Base-by-base conservation (phyloP, 805 yeast species). In the Wickerhamiella azyma region DNA sequence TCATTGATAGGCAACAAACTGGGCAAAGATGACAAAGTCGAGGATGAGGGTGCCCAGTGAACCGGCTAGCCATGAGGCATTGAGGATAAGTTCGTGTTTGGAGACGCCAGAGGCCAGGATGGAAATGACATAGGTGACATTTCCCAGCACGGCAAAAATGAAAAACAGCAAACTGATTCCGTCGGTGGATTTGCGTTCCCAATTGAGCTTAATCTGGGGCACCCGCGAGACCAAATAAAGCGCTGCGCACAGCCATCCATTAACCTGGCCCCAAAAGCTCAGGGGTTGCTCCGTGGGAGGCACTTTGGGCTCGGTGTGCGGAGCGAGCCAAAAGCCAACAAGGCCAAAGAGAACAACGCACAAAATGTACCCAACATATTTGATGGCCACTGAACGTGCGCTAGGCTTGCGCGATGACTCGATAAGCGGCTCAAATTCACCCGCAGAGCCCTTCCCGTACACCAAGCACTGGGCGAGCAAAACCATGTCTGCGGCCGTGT, bases 81-180 rank as follows among this genome's bases (percentile, higher is more conserved):
- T 94, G 42, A 92, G 79, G 52, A 82, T 59, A 28, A 89, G 59
- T 54, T 85, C 89, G 50, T 76, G 70, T 56, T 70, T 68, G 45
- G 85, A 79, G 41, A 79, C 67, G 52, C 85, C 84, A 5, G 62
- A 60, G 39, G 82, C 75, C 42, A 89, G 66, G 45, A 89, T 89
- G 9, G 94, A 81, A 11, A 84, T 72, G 36, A 92, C 95, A 56
- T 86, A 92, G 0, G 96, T 85, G 58, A 84, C 68, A 61, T 89
- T 92, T 40, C 98, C 98, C 47, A 89, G 67, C 61, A 96, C 86
- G 17, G 98, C 97, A 70, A 92, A 89, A 18, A 92, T 66, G 65
- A 89, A 89, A 64, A 92, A 89, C 70, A 89, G 71, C 58, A 92
- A 85, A 9, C 95, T 85, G 41, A 89, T 83, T 19, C 97, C 97